phyloP scores from a whole-genome alignment of 768 basidiomycete genomes.

The Serpula lacrymans region DNA sequence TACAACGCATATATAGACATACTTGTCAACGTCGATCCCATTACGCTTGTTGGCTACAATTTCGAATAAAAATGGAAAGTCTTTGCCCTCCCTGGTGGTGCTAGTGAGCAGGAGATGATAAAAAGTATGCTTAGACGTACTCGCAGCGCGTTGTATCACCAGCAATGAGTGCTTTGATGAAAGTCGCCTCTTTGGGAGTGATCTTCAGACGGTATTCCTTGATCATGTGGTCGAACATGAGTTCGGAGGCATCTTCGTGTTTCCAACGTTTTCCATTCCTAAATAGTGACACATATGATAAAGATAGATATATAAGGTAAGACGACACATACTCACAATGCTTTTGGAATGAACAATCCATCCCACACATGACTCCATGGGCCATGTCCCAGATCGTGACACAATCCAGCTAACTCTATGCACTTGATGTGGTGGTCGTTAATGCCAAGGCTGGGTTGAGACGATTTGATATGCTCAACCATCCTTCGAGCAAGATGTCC shows the following conservation, averaged over 20 bases:
- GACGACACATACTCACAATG: constrained; percentile 43
- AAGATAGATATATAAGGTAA: background rate
- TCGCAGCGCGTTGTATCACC: constrained; percentile 51
- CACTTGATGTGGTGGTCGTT: constrained; percentile 71
- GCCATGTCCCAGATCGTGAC: constrained; percentile 84
- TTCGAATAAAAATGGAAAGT: constrained; percentile 77
- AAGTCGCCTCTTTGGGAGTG: constrained; percentile 42
- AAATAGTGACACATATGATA: background rate
- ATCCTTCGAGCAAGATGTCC: constrained; percentile 69
- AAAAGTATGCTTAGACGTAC: constrained; percentile 37
- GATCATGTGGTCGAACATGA: constrained; percentile 77
- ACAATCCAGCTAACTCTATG: constrained; percentile 76
- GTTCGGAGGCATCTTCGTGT: constrained; percentile 77
- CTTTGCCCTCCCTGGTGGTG: constrained; percentile 25
- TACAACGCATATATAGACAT: constrained; percentile 10
- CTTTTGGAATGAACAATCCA: constrained; percentile 61
- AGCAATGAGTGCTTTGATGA: constrained; percentile 78
- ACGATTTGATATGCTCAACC: constrained; percentile 50
- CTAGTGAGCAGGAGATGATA: background rate
- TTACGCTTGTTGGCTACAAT: constrained; percentile 82
- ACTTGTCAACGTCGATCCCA: constrained; percentile 89
- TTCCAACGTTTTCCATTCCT: constrained; percentile 56
- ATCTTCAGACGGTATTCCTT: constrained; percentile 52
- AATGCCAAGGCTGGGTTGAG: constrained; percentile 62
- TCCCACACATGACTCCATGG: constrained; percentile 90